These are phyloP conservation scores for Nemania serpens DNA, from an alignment of 2,329 filamentous ascomycete species.

Conservation along the genomic window DNA sequence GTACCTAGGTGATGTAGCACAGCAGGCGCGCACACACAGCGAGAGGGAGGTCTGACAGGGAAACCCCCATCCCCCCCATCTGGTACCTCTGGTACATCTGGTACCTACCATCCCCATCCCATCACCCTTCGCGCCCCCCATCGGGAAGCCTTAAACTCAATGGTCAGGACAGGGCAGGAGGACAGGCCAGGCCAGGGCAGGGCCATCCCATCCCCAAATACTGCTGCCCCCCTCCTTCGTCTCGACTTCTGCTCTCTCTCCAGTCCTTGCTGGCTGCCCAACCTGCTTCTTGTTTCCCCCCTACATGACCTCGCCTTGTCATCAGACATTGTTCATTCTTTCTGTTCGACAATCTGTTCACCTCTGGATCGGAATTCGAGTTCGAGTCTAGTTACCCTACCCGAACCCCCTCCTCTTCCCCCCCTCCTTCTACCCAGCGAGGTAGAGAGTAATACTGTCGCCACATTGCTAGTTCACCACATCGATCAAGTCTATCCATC, in stretches of 20 bases:
- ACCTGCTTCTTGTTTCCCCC: slow-evolving; percentile 19
- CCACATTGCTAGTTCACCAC: background rate
- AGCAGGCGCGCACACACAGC: background rate
- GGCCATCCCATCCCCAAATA: slow-evolving; percentile 13
- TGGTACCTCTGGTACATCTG: too few species aligned
- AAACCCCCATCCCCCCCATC: too few species aligned
- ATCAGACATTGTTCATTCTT: slow-evolving; percentile 30
- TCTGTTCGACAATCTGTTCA: slow-evolving; percentile 13
- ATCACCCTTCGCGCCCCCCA: slow-evolving; percentile 11
- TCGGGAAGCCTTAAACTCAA: slow-evolving; percentile 12
- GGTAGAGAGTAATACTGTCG: slow-evolving; percentile 10
- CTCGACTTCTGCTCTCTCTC: slow-evolving; percentile 28
- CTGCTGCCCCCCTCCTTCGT: slow-evolving; percentile 25
- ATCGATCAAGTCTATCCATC: slow-evolving; percentile 5
- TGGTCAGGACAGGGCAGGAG: background rate
- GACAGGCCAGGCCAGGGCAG: background rate
- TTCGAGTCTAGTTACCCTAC: background rate
- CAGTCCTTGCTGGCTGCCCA: slow-evolving; percentile 31
- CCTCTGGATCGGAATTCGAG: slow-evolving; percentile 1
- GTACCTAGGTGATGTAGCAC: slow-evolving; percentile 2
- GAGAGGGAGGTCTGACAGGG: too few species aligned
- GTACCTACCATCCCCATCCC: slow-evolving; percentile 14
- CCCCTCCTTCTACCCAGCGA: background rate
- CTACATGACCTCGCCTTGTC: slow-evolving; percentile 38
- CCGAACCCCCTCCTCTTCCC: background rate